Percentiles rank a stretch among this genome's conserved stretches.
Evolutionary conservation across 2,329 filamentous ascomycete genomes (phyloP).

Genomic region (Aspergillus sp.): DNA sequence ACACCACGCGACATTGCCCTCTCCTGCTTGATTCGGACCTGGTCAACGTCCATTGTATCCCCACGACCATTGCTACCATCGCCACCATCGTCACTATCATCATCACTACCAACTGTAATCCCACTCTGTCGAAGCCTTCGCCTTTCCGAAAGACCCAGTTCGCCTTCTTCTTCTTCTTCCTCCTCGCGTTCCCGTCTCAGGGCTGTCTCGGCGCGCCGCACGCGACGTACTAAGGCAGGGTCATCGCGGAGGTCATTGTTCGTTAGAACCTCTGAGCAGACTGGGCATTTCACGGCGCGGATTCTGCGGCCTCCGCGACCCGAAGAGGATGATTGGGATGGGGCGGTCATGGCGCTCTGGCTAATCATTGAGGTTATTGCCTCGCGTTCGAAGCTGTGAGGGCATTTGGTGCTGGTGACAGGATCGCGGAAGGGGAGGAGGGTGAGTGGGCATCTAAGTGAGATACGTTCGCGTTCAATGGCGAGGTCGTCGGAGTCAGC

Average conservation of each 20-base stretch:
- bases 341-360: conserved; percentile 28
- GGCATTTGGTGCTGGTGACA: conserved; percentile 50
- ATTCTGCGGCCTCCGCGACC: conserved; percentile 20
- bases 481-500: conserved; percentile 45
- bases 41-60: neutral
- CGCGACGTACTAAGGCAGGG: conserved; percentile 38
- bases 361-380: conserved; percentile 48
- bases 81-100: conserved; percentile 1
- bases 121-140: conserved; percentile 22
- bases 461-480: conserved; percentile 46
- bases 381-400: conserved; percentile 49
- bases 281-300: conserved; percentile 40
- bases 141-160: conserved; percentile 9
- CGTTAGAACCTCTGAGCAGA: conserved; percentile 41
- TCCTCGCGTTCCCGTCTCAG: conserved; percentile 31
- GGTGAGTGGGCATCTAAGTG: conserved; percentile 50
- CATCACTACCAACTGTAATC: conserved; percentile 32
- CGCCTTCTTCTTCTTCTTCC: conserved; percentile 23
- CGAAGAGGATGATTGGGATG: conserved; percentile 19
- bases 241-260: conserved; percentile 41
- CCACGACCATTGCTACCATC: neutral
- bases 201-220: conserved; percentile 34
- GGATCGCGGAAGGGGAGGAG: conserved; percentile 47
- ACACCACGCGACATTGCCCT: conserved; percentile 10
- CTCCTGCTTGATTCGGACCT: conserved; percentile 20